Evolutionary conservation across 208 protist genomes (phyloP), one percentile per base, ranked within the genome.

Genomic region (Phytomonas sp.): DNA sequence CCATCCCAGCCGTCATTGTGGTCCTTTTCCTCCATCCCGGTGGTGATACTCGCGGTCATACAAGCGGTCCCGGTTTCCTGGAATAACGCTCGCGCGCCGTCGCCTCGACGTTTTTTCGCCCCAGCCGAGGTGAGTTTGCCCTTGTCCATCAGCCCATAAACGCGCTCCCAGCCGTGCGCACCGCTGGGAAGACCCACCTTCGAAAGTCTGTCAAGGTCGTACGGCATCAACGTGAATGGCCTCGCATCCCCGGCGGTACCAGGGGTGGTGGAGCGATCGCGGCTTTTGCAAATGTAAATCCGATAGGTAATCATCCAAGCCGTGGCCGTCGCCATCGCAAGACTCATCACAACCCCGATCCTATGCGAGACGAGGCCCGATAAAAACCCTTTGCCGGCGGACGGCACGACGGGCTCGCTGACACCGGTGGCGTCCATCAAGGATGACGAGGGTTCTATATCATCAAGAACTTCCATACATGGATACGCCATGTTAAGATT

Each of bases 151-250:
- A 83, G 72, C 29, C 78, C 79, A 65, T 74, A 80, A 19, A 79
- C 76, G 32, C 79, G 79, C 61, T 36, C 72, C 79, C 79, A 83
- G 29, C 79, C 79, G 70, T 83, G 79, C 5, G 79, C 75, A 12
- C 79, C 79, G 29, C 56, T 67, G 10, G 79, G 75, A 26, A 83
- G 42, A 42, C 79, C 79, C 4, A 62, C 63, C 26, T 78, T 60
- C 37, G 60, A 33, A 52, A 76, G 75, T 10, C 67, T 56, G 36
- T 68, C 66, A 56, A 83, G 31, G 49, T 83, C 67, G 36, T 81
- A 77, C 33, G 59, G 31, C 16, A 4, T 11, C 14, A 32, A 16
- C 29, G 31, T 23, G 16, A 45, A 14, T 30, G 37, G 52, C 26
- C 31, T 29, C 10, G n/a, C 49, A 37, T 59, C 63, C 10, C 56